phyloP scores from a whole-genome alignment of 768 basidiomycete genomes.

The Naganishia vaughanmartiniae region DNA sequence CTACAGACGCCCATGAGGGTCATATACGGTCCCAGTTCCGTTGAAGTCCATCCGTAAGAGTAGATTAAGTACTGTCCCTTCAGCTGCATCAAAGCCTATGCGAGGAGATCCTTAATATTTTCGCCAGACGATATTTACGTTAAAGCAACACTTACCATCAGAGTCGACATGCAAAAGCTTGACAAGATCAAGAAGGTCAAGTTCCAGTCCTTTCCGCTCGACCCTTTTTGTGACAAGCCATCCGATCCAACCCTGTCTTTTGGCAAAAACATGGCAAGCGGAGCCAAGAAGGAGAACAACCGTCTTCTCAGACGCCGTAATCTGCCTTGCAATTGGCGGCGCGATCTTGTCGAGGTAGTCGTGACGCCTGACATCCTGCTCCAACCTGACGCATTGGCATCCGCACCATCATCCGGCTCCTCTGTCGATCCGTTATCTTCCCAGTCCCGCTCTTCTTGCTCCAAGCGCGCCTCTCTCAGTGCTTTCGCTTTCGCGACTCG shows the following conservation, averaged over 20 bases:
- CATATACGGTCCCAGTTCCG: constrained; percentile 50
- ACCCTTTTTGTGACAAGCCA: constrained; percentile 29
- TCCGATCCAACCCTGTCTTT: constrained; percentile 45
- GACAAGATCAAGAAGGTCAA: constrained; percentile 66
- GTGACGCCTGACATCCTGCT: constrained; percentile 34
- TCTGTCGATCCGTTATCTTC: constrained; percentile 33
- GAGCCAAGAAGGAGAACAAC: constrained; percentile 59
- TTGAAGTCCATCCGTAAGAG: constrained; percentile 47
- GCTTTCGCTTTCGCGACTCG: constrained; percentile 36
- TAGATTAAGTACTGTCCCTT: constrained; percentile 48
- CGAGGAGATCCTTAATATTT: background rate
- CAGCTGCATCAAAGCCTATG: constrained; percentile 41
- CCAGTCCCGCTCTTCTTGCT: constrained; percentile 47
- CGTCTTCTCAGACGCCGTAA: constrained; percentile 49
- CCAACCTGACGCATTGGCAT: constrained; percentile 39
- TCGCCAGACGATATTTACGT: background rate
- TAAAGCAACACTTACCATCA: constrained; percentile 58
- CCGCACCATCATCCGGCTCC: constrained; percentile 25
- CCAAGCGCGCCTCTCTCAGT: constrained; percentile 30
- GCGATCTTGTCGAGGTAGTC: constrained; percentile 23
- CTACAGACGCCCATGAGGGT: constrained; percentile 39
- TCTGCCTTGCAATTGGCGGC: constrained; percentile 40
- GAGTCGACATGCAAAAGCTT: constrained; percentile 65
- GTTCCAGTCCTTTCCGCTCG: constrained; percentile 65
- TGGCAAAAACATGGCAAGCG: constrained; percentile 70